Evolutionary conservation across 768 basidiomycete species (phyloP).

Genomic region (Candolleomyces eurysporus): DNA sequence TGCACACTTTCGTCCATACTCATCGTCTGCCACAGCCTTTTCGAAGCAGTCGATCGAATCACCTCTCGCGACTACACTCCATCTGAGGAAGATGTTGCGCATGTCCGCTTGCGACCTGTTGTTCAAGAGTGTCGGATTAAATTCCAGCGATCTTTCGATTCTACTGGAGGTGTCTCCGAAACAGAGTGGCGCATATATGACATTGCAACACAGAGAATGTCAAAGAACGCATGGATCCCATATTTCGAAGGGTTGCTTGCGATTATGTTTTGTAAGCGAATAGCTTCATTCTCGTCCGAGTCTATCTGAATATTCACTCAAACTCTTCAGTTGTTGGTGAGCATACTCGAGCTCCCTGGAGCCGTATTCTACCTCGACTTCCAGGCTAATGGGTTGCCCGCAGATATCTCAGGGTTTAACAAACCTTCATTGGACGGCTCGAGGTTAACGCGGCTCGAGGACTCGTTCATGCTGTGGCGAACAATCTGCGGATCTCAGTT

Average conservation of each 20-base stretch:
- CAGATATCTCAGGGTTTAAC: conserved; percentile 78
- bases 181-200: conserved; percentile 64
- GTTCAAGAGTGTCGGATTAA: conserved; percentile 63
- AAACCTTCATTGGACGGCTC: conserved; percentile 71
- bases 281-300: neutral
- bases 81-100: conserved; percentile 69
- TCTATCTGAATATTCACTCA: conserved; percentile 50
- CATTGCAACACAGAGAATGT: conserved; percentile 70
- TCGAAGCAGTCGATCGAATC: conserved; percentile 66
- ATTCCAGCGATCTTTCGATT: conserved; percentile 27
- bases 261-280: conserved; percentile 61
- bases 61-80: conserved; percentile 58
- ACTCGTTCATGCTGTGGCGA: conserved; percentile 71
- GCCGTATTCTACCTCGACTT: conserved; percentile 32
- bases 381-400: conserved; percentile 38
- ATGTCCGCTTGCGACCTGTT: conserved; percentile 63
- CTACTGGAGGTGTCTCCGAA: conserved; percentile 11
- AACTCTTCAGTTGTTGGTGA: neutral
- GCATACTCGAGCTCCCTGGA: neutral
- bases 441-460: conserved; percentile 68
- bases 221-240: conserved; percentile 80
- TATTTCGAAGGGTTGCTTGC: conserved; percentile 78
- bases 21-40: conserved; percentile 42
- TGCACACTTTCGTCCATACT: neutral
- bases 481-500: conserved; percentile 64